Conservation (phyloP, 345 rosid genomes). For the Ceriops decandra region DNA sequence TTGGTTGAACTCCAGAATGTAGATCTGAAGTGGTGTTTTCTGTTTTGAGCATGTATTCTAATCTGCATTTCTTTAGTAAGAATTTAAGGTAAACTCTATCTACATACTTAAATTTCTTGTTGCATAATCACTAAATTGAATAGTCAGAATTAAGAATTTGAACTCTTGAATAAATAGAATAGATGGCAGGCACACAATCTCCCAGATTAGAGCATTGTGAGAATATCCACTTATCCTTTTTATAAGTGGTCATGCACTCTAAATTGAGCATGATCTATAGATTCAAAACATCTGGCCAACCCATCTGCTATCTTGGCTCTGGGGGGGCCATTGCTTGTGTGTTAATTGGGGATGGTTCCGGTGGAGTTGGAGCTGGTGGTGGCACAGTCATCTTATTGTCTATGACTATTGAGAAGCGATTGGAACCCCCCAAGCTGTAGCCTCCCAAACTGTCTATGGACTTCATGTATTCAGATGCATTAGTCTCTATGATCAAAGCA, state of each 20-base stretch:
- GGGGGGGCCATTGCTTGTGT: slow-evolving; percentile 44
- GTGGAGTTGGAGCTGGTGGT: slow-evolving; percentile 32
- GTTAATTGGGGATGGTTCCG: slow-evolving; percentile 40
- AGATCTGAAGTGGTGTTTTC: not conserved
- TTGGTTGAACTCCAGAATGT: not conserved
- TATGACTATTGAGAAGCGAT: slow-evolving; percentile 39
- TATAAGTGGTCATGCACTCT: not conserved
- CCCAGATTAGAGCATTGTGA: slow-evolving; percentile 3
- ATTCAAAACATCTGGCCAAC: slow-evolving; percentile 5
- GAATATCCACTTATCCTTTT: slow-evolving; percentile 11
- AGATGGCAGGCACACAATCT: slow-evolving; percentile 1
- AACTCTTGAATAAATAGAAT: not conserved
- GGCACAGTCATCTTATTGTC: slow-evolving; percentile 42
- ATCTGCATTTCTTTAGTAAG: not conserved
- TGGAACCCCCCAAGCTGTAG: slow-evolving; percentile 52
- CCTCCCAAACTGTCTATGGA: slow-evolving; percentile 66
- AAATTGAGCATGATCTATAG: slow-evolving; percentile 15
- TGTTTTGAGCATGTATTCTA: not conserved
- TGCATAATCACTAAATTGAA: slow-evolving; percentile 17
- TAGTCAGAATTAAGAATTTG: not conserved
- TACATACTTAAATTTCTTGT: slow-evolving; percentile 1
- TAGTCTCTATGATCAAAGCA: slow-evolving; percentile 69
- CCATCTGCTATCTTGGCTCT: slow-evolving; percentile 41
- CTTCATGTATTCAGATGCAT: slow-evolving; percentile 72
- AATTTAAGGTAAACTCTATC: not conserved